These are phyloP conservation scores for Tylopilus sp. DNA, from an alignment of 768 basidiomycete species.

Conservation along the genomic window DNA sequence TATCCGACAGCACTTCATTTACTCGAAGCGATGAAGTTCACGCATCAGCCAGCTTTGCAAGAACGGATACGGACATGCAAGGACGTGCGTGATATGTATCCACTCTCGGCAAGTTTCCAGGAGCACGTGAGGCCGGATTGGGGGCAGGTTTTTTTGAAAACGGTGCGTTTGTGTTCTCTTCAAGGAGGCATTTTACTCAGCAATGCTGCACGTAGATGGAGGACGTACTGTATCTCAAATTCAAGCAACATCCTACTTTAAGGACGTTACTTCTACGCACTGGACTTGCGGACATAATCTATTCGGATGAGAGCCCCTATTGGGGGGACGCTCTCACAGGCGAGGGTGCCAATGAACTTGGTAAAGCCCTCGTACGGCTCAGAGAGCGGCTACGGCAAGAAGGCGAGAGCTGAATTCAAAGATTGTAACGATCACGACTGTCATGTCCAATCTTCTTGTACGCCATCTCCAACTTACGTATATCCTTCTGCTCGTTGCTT, in stretches of 20 bases:
- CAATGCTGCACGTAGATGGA: slow-evolving; percentile 44
- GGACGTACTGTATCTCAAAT: slow-evolving; percentile 63
- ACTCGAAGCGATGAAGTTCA: slow-evolving; percentile 72
- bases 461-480: background rate
- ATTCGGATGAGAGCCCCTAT: slow-evolving; percentile 55
- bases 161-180: slow-evolving; percentile 37
- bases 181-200: background rate
- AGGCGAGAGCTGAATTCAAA: slow-evolving; percentile 4
- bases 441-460: background rate
- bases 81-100: slow-evolving; percentile 38
- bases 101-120: slow-evolving; percentile 31
- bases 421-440: background rate
- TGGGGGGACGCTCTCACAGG: slow-evolving; percentile 61
- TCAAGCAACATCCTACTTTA: slow-evolving; percentile 64
- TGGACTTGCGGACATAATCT: slow-evolving; percentile 46
- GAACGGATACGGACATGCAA: slow-evolving; percentile 49
- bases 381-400: slow-evolving; percentile 44
- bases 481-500: background rate
- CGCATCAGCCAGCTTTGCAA: slow-evolving; percentile 48
- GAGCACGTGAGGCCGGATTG: slow-evolving; percentile 52
- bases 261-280: slow-evolving; percentile 54
- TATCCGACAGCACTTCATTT: slow-evolving; percentile 75
- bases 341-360: slow-evolving; percentile 60
- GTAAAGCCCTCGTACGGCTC: slow-evolving; percentile 53
- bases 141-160: slow-evolving; percentile 46